Evolutionary conservation across 352 stramenopile genomes (phyloP).

Genomic region (Pilasporangium apinafurcum): DNA sequence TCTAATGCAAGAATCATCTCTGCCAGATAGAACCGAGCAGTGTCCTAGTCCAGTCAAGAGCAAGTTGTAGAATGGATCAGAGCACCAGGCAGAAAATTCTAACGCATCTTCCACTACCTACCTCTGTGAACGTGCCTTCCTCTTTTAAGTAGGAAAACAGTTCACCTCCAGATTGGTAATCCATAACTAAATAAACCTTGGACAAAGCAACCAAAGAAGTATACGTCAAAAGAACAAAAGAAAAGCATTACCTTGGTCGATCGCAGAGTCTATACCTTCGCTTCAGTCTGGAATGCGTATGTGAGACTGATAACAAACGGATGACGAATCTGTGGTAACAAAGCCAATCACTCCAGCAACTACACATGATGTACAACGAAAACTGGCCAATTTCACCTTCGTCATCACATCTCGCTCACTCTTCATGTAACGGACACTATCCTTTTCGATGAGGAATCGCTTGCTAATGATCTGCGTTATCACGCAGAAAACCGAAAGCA

Average conservation of each 20-base stretch:
- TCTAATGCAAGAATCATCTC: slow-evolving; percentile 84
- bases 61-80: background rate
- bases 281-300: slow-evolving; percentile 79
- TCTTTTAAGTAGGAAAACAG: slow-evolving; percentile 69
- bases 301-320: slow-evolving; percentile 76
- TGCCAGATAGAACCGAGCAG: slow-evolving; percentile 68
- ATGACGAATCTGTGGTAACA: slow-evolving; percentile 59
- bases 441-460: slow-evolving; percentile 67
- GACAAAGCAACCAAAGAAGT: background rate
- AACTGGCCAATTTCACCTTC: slow-evolving; percentile 27
- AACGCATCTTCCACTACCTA: too few relatives aligned
- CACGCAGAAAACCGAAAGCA: background rate
- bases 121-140: slow-evolving; percentile 64
- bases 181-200: slow-evolving; percentile 72
- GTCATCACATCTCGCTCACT: slow-evolving; percentile 84
- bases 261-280: slow-evolving; percentile 54
- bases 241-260: background rate
- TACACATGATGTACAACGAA: background rate
- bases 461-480: slow-evolving; percentile 78
- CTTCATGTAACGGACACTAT: slow-evolving; percentile 76
- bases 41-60: slow-evolving; percentile 24
- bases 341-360: too few relatives aligned
- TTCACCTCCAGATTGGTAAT: slow-evolving; percentile 77
- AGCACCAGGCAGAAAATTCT: too few relatives aligned
- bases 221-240: background rate